Evolutionary conservation across 768 basidiomycete genomes (phyloP).

Genomic region (Mycena sanguinolenta): DNA sequence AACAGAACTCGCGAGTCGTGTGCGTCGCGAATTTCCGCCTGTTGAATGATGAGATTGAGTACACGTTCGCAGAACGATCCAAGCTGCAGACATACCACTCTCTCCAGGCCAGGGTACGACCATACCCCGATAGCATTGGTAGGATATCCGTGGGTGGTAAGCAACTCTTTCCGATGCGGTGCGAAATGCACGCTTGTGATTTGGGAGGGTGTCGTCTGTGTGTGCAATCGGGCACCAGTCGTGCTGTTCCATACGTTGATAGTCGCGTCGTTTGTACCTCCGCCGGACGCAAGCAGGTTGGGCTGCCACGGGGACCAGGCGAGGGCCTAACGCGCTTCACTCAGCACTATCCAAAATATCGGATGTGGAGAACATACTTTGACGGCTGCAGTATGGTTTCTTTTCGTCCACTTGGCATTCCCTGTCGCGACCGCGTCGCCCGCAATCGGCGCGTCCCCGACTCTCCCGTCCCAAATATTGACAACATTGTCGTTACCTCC

Average conservation of each 20-base stretch:
- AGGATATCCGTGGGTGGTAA: conserved; percentile 96
- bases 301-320: conserved; percentile 99
- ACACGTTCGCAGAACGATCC: neutral
- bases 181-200: conserved; percentile 93
- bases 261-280: conserved; percentile 94
- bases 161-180: conserved; percentile 87
- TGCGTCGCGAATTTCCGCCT: conserved; percentile 86
- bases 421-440: conserved; percentile 61
- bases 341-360: neutral
- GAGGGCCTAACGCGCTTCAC: conserved; percentile 71
- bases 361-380: conserved; percentile 59
- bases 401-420: conserved; percentile 89
- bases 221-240: conserved; percentile 92
- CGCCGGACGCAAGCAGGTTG: conserved; percentile 91
- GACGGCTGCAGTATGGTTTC: conserved; percentile 91
- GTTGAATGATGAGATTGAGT: neutral
- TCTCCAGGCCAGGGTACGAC: conserved; percentile 86
- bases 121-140: conserved; percentile 87
- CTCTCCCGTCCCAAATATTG: conserved; percentile 94
- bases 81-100: conserved; percentile 54
- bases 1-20: conserved; percentile 94
- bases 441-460: conserved; percentile 61
- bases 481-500: conserved; percentile 99
- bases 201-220: conserved; percentile 89
- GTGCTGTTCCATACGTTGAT: conserved; percentile 93